Evolutionary conservation across 805 yeast genomes (phyloP).

Genomic region (Wickerhamiella hasegawae): DNA sequence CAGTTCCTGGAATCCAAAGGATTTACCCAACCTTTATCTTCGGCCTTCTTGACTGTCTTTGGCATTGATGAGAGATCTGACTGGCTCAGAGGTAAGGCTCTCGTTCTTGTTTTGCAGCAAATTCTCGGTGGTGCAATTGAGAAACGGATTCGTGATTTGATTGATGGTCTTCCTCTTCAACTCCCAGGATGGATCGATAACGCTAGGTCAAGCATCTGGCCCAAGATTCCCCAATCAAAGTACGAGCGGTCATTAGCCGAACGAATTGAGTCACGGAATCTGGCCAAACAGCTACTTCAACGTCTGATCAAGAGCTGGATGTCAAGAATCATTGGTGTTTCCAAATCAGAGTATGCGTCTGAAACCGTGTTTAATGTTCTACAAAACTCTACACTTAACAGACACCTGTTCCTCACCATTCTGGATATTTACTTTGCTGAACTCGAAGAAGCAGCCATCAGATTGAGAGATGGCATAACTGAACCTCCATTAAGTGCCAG

Average conservation of each 20-base stretch:
- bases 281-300: slow-evolving; percentile 37
- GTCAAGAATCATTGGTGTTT: slow-evolving; percentile 56
- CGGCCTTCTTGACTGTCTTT: slow-evolving; percentile 53
- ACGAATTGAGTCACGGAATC: slow-evolving; percentile 34
- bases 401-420: slow-evolving; percentile 42
- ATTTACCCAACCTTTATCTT: slow-evolving; percentile 72
- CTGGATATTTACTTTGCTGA: slow-evolving; percentile 41
- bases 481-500: too few species aligned
- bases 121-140: slow-evolving; percentile 79
- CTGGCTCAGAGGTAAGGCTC: slow-evolving; percentile 77
- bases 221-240: slow-evolving; percentile 8
- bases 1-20: slow-evolving; percentile 19
- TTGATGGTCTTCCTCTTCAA: slow-evolving; percentile 21
- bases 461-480: too few species aligned
- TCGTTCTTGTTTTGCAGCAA: slow-evolving; percentile 68
- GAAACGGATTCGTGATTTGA: slow-evolving; percentile 31
- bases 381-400: slow-evolving; percentile 58
- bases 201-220: slow-evolving; percentile 22
- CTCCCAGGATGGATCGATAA: slow-evolving; percentile 23
- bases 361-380: slow-evolving; percentile 42
- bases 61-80: slow-evolving; percentile 45
- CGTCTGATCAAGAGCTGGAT: slow-evolving; percentile 46
- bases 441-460: too few species aligned
- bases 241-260: slow-evolving; percentile 8
- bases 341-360: slow-evolving; percentile 49